A percentile compares a stretch with the other conserved stretches of the same genome.
phyloP scores from a whole-genome alignment of 2,329 filamentous ascomycete genomes.

The Polychaeton citri region DNA sequence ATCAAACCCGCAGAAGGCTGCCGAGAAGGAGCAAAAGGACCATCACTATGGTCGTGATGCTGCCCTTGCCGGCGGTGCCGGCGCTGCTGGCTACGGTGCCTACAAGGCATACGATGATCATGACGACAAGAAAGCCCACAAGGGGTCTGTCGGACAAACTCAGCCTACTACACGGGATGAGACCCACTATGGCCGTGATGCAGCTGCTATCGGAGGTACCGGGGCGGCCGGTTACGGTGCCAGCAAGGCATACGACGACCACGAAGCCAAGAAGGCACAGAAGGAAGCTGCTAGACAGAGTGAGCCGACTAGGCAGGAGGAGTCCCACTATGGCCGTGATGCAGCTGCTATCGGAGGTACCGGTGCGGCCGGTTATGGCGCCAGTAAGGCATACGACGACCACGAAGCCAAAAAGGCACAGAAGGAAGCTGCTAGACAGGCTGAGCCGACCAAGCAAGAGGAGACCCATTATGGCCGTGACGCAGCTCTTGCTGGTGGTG shows the following conservation, averaged over 20 bases:
- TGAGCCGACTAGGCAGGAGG: not conserved
- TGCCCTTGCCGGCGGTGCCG: conserved; percentile 14
- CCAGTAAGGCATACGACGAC: conserved; percentile 1
- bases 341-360: conserved; percentile 14
- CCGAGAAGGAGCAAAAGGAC: conserved; percentile 1
- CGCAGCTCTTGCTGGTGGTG: conserved; percentile 18
- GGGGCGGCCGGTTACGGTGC: conserved; percentile 9
- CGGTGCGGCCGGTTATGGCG: conserved; percentile 19
- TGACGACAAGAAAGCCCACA: not conserved
- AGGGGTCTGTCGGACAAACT: not conserved
- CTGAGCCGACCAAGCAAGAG: conserved; percentile 1
- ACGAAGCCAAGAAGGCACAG: conserved; percentile 3
- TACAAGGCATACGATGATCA: conserved; percentile 12
- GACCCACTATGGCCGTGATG: conserved; percentile 17
- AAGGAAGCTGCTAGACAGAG: not conserved
- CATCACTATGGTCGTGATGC: conserved; percentile 16
- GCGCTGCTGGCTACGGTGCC: conserved; percentile 12
- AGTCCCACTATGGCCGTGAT: conserved; percentile 15
- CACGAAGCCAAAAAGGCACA: conserved; percentile 1
- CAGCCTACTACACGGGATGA: conserved; percentile 2
- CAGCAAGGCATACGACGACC: conserved; percentile 3
- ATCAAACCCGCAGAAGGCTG: conserved; percentile 1
- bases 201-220: conserved; percentile 16
- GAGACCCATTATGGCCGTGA: conserved; percentile 17
- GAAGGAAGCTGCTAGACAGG: not conserved